Evolutionary conservation across 2,329 filamentous ascomycete species (phyloP), one percentile per base, ranked within the genome.

Genomic region (Cytospora paraplurivora): DNA sequence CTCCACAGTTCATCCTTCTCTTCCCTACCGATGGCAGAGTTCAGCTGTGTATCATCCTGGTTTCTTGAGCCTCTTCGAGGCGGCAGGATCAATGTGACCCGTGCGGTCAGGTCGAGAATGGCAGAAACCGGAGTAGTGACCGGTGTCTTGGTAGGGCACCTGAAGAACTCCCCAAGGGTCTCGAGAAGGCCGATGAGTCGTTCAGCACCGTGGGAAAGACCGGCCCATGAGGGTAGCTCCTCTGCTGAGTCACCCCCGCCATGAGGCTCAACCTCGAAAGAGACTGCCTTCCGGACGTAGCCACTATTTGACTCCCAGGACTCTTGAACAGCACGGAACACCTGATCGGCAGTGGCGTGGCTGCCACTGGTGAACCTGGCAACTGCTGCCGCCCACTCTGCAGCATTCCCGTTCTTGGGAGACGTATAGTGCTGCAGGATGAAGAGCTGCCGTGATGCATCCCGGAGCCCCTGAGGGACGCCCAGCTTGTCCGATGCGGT

Each of bases 1-100:
- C 83, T 78, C 85, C 90, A 93, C 4, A 97, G 81, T 52, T 88
- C 85, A 59, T 96, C 92, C 66, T 89, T 88, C 75, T 97, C 94
- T 56, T 96, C 91, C 66, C 89, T 85, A 37, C 87, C 83, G 67
- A 95, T 85, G 67, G 91, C 88, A 8, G 87, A 81, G 69, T 93
- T 93, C 64, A 88, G 80, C 65, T 88, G 85, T n/a, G 86, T 76
- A 1, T 78, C 80, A 68, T 80, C 79, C 65, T 82, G 78, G 68
- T 77, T 21, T 74, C 75, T 64, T 80, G 81, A 65, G 74, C 77
- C 72, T 71, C 81, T 68, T 56, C 76, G 68, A 70, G 74, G 85
- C 67, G 73, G 83, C 74, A 81, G 79, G 52, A 96, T 82, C 19
- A 89, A 86, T 41, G 91, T 84, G 34, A 97, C 76, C 52, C 94